phyloP scores from a whole-genome alignment of 2,329 filamentous ascomycete species.

The Apiospora phragmitis region DNA sequence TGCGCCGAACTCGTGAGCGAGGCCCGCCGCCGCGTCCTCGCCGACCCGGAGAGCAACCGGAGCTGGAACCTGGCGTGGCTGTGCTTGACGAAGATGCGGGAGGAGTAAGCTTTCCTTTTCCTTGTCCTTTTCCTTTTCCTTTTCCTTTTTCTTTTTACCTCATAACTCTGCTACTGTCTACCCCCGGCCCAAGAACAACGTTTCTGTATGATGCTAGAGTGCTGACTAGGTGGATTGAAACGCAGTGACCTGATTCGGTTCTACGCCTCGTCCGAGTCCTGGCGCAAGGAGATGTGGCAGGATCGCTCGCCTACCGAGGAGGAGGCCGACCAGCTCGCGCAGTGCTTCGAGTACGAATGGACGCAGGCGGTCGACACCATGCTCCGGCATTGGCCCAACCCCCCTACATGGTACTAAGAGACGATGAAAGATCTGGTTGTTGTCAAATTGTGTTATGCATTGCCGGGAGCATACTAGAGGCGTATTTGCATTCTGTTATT shows the following conservation, averaged over 20 bases:
- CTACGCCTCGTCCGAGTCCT: constrained; percentile 62
- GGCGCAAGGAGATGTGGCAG: constrained; percentile 70
- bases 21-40: constrained; percentile 62
- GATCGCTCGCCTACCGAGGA: constrained; percentile 54
- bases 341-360: constrained; percentile 69
- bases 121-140: neutral
- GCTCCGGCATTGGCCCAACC: constrained; percentile 66
- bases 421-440: no score
- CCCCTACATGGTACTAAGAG: constrained; percentile 55
- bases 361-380: constrained; percentile 62
- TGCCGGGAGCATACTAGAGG: no score
- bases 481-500: no score
- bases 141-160: neutral
- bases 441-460: neutral
- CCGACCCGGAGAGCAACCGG: constrained; percentile 64
- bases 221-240: neutral
- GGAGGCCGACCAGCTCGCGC: constrained; percentile 58
- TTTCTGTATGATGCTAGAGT: neutral
- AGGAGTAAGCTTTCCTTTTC: constrained; percentile 52
- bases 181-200: no score
- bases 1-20: constrained; percentile 64
- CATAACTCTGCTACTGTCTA: constrained; percentile 11
- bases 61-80: constrained; percentile 81
- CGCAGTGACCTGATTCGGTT: constrained; percentile 50
- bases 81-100: constrained; percentile 64